Evolutionary conservation across 2,329 filamentous ascomycete species (phyloP), one percentile per base, ranked within the genome.

Genomic region (Apiospora koreana): DNA sequence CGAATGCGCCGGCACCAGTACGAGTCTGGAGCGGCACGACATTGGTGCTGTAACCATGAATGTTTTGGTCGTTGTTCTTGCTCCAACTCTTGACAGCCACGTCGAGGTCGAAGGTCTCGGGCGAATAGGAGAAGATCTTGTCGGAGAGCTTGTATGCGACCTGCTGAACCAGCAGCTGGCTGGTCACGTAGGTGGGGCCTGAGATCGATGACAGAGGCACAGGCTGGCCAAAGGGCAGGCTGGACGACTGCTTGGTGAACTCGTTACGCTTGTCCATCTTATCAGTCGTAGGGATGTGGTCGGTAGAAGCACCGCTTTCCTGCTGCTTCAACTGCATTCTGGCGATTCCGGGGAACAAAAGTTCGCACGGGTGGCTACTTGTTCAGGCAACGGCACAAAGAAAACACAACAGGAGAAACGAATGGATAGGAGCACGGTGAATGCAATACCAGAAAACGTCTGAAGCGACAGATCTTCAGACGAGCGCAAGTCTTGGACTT

Each of bases 101-200:
- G 80, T 98, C 95, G 74, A 99, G 88, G 79, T 97, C 93, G 78
- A 98, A 98, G 18, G 94, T 93, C 78, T 97, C 93, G 38, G 95
- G 94, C 2, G 95, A 98, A 86, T 97, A 98, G 70, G 95, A 93
- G 85, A 97, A 99, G 83, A 98, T 91, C 87, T 97, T 97, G 86
- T 98, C 95, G 70, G 95, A 98, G 72, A 99, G 88, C 73, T 93
- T 89, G 84, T 97, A 99, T 72, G 95, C 94, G 74, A 98, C 92
- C 83, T 99, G 96, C 85, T 99, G 96, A 74, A 98, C 92, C 69
- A 99, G 89, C 28, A 94, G 91, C 84, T 99, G 96, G 41, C 94
- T 93, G 50, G 95, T 98, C 72, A 95, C 88, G 83, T 99, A 99
- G 69, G 93, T 96, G 75, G 95, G 93, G 21, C 95, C 96, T 72